phyloP scores from a whole-genome alignment of 2,329 filamentous ascomycete species.

The Trichocomaceae sp. region DNA sequence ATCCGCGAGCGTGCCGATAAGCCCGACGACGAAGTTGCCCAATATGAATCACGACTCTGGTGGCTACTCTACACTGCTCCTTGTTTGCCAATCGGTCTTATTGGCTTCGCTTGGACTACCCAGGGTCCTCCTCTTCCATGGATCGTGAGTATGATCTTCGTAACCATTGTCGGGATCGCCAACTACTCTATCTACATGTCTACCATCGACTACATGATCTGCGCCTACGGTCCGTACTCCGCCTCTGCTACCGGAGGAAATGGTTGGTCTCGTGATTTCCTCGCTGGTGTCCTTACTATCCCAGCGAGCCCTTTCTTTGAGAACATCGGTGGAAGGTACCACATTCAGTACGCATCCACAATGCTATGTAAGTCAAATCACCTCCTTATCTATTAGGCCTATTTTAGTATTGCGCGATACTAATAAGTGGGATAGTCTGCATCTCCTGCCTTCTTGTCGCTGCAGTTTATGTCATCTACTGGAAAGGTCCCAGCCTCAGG shows the following conservation, averaged over 20 bases:
- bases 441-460: constrained; percentile 45
- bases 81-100: constrained; percentile 53
- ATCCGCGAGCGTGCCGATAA: constrained; percentile 41
- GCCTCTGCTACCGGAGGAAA: constrained; percentile 71
- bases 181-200: constrained; percentile 72
- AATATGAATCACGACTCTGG: constrained; percentile 59
- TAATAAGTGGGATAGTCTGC: too few relatives aligned
- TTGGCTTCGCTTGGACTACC: constrained; percentile 58
- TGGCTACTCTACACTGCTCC: constrained; percentile 56
- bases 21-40: constrained; percentile 48
- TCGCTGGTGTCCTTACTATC: constrained; percentile 68
- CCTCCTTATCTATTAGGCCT: too few relatives aligned
- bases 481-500: constrained; percentile 49
- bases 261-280: constrained; percentile 65
- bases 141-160: constrained; percentile 57
- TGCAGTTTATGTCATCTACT: constrained; percentile 52
- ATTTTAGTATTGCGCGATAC: too few relatives aligned
- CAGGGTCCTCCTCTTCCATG: constrained; percentile 53
- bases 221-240: constrained; percentile 65
- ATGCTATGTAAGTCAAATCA: constrained; percentile 50
- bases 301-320: constrained; percentile 58
- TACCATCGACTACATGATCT: constrained; percentile 72
- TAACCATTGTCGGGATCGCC: constrained; percentile 61
- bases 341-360: constrained; percentile 49
- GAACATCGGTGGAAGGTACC: constrained; percentile 38